These are phyloP conservation scores for Quercus rubra DNA, from an alignment of 306 rosid species.

Conservation along the genomic window DNA sequence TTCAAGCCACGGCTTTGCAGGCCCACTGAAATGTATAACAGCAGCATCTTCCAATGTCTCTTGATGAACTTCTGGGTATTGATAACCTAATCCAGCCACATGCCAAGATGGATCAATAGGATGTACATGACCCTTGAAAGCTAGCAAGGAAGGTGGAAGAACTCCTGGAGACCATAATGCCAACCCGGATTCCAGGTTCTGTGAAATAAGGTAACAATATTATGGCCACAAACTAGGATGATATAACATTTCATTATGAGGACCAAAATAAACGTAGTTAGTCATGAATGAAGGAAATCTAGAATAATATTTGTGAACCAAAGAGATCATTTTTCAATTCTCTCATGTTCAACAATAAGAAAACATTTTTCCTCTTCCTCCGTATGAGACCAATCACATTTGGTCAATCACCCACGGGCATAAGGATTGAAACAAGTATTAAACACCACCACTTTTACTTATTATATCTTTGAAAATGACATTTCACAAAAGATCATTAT, in stretches of 20 bases:
- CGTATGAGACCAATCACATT: background rate
- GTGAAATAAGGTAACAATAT: slow-evolving; percentile 18
- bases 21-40: slow-evolving; percentile 85
- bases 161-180: slow-evolving; percentile 76
- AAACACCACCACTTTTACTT: background rate
- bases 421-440: background rate
- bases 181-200: slow-evolving; percentile 62
- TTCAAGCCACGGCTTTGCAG: slow-evolving; percentile 98
- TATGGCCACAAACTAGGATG: background rate
- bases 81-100: slow-evolving; percentile 60
- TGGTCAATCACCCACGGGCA: background rate
- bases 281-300: background rate
- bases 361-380: background rate
- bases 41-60: slow-evolving; percentile 56
- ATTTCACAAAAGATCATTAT: background rate
- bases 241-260: background rate
- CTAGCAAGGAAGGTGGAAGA: slow-evolving; percentile 68
- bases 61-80: slow-evolving; percentile 26
- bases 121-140: slow-evolving; percentile 76
- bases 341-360: background rate
- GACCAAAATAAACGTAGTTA: background rate
- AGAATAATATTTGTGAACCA: background rate
- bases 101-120: slow-evolving; percentile 68
- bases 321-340: background rate
- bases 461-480: background rate